Evolutionary conservation across 352 stramenopile species (phyloP).

Genomic region (Globisporangium canariense): DNA sequence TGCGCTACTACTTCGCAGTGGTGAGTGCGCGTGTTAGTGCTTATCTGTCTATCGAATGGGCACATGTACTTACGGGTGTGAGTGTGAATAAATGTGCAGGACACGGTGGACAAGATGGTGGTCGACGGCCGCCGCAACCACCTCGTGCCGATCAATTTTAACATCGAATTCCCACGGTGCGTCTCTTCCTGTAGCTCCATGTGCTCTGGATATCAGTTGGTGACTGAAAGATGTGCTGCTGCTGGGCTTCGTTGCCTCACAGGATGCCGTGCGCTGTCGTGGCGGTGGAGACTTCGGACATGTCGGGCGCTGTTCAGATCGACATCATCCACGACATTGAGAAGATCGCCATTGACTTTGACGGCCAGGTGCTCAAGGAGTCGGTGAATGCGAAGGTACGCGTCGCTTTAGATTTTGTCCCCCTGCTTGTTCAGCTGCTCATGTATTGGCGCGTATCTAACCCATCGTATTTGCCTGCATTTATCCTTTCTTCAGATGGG

Average conservation of each 20-base stretch:
- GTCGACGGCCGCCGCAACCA: constrained; percentile 72
- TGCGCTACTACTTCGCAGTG: constrained; percentile 72
- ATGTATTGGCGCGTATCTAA: not conserved
- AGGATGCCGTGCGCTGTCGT: constrained; percentile 81
- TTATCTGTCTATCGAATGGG: not conserved
- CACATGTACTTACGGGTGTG: not conserved
- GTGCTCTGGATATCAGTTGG: not conserved
- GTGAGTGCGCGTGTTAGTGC: constrained; percentile 15
- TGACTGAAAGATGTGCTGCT: not conserved
- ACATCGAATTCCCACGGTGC: constrained; percentile 73
- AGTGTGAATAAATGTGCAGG: constrained; percentile 21
- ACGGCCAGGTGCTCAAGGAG: constrained; percentile 43
- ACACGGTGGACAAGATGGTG: constrained; percentile 85
- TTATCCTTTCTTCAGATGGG: constrained; percentile 39
- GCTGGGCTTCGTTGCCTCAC: not conserved
- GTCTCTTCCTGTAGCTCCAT: not conserved
- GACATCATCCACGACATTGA: constrained; percentile 80
- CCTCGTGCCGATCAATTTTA: constrained; percentile 74
- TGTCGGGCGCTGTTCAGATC: constrained; percentile 62
- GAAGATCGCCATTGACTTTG: constrained; percentile 59
- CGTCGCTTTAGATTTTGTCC: not conserved
- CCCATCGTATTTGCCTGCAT: not conserved
- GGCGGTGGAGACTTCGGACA: constrained; percentile 67
- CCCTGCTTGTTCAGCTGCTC: not conserved
- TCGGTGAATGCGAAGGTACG: constrained; percentile 45